Conservation (phyloP, 1,284 basidiomycete species). For the Fomitopsis betulina region DNA sequence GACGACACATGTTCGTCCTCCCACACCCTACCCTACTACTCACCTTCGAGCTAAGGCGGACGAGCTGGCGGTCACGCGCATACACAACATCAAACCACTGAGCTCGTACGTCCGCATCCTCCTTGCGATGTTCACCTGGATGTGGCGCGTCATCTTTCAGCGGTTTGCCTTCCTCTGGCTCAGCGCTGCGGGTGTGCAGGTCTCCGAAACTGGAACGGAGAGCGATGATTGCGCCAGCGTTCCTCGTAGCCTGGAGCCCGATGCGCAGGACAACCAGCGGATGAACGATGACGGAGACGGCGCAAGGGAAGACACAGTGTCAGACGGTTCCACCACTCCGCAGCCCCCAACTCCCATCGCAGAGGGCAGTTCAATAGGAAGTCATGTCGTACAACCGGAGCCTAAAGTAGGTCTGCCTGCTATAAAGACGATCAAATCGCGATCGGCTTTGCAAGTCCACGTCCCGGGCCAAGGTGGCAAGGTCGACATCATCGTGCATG, state of each 20-base stretch:
- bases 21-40: not conserved
- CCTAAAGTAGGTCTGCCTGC: not conserved
- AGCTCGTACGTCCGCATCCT: not conserved
- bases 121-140: constrained; percentile 3
- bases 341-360: not conserved
- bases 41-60: not conserved
- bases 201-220: not conserved
- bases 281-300: not conserved
- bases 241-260: not conserved
- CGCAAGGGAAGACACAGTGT: not conserved
- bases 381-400: not conserved
- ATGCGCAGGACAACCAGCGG: not conserved
- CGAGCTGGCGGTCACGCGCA: not conserved
- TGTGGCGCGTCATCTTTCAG: constrained; percentile 5
- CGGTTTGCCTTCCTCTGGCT: not conserved
- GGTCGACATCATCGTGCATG: constrained; percentile 3
- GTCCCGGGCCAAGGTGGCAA: not conserved
- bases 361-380: not conserved
- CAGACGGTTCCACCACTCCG: not conserved
- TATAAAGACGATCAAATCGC: not conserved
- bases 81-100: not conserved
- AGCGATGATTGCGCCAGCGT: not conserved
- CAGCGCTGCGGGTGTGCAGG: not conserved
- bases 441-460: not conserved
- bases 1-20: not conserved